These are phyloP conservation scores for Microbotryomycetes sp. DNA, from an alignment of 1,284 basidiomycete species.

Conservation along the genomic window DNA sequence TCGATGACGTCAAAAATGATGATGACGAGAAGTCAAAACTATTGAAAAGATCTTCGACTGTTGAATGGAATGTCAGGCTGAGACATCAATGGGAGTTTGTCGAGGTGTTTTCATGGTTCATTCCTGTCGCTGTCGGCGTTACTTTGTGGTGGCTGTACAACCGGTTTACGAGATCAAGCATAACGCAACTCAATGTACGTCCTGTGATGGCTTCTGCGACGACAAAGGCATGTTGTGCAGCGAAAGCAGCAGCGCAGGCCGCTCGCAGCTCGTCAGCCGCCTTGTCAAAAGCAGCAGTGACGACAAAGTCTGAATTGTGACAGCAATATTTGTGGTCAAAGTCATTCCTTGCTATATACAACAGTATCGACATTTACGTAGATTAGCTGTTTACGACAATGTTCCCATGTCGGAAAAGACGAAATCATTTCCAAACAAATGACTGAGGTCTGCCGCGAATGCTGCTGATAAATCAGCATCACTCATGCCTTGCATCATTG, in stretches of 20 bases:
- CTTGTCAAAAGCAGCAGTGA: too few relatives aligned
- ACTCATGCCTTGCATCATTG: background rate
- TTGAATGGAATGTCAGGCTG: conserved; percentile 9
- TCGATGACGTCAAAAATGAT: background rate
- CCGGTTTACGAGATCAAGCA: too few relatives aligned
- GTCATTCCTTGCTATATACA: too few relatives aligned
- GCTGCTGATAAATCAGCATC: background rate
- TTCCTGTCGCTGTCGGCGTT: background rate
- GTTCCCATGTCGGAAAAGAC: background rate
- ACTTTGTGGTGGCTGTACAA: background rate
- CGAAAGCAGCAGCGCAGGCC: too few relatives aligned
- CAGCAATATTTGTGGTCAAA: too few relatives aligned
- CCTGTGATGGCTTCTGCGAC: too few relatives aligned
- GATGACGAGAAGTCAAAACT: background rate
- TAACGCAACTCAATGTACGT: too few relatives aligned
- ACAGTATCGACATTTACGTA: too few relatives aligned
- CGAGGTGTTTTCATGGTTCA: conserved; percentile 8
- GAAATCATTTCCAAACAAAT: background rate
- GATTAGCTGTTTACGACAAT: too few relatives aligned
- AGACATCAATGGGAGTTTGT: background rate
- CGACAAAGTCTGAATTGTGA: too few relatives aligned
- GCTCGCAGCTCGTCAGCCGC: too few relatives aligned
- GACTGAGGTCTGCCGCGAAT: background rate
- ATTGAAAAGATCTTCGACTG: background rate
- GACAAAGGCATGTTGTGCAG: too few relatives aligned